phyloP scores from a whole-genome alignment of 1,284 basidiomycete species.

The Mixia osmundae region DNA sequence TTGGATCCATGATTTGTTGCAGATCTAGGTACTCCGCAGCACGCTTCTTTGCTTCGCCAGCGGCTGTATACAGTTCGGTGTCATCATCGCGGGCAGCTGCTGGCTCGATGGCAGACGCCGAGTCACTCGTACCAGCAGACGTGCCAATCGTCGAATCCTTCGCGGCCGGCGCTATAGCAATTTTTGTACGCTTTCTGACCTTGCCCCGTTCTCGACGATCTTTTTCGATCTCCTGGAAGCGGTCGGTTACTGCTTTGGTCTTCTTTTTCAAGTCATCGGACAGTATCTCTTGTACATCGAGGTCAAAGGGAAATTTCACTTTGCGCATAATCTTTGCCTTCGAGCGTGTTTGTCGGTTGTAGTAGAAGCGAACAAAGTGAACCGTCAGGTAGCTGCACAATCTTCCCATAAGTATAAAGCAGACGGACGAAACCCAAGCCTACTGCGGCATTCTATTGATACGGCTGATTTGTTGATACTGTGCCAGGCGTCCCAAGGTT shows the following conservation, averaged over 20 bases:
- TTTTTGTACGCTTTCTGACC: conserved; percentile 49
- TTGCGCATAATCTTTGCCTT: conserved; percentile 39
- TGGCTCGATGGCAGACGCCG: background rate
- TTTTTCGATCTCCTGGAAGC: conserved; percentile 54
- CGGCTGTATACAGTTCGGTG: conserved; percentile 2
- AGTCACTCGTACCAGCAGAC: background rate
- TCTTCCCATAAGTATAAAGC: too few species aligned
- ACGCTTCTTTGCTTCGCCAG: conserved; percentile 19
- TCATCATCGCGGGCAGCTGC: background rate
- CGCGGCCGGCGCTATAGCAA: conserved; percentile 20
- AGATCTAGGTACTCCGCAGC: conserved; percentile 40
- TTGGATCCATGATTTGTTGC: conserved; percentile 36
- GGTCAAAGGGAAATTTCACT: conserved; percentile 72
- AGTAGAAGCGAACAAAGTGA: conserved; percentile 88
- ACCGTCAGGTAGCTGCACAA: conserved; percentile 40
- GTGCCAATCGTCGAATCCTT: conserved; percentile 17
- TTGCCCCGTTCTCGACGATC: conserved; percentile 64
- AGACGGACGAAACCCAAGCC: background rate
- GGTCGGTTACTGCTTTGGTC: conserved; percentile 30
- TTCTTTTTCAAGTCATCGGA: conserved; percentile 40
- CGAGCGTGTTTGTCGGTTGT: conserved; percentile 65
- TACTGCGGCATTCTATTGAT: conserved; percentile 57
- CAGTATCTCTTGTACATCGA: conserved; percentile 61
- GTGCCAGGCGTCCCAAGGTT: conserved; percentile 49
- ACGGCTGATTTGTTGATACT: conserved; percentile 61